Conservation (phyloP, 495 filamentous ascomycete species). For the Hyaloscypha finlandica region DNA sequence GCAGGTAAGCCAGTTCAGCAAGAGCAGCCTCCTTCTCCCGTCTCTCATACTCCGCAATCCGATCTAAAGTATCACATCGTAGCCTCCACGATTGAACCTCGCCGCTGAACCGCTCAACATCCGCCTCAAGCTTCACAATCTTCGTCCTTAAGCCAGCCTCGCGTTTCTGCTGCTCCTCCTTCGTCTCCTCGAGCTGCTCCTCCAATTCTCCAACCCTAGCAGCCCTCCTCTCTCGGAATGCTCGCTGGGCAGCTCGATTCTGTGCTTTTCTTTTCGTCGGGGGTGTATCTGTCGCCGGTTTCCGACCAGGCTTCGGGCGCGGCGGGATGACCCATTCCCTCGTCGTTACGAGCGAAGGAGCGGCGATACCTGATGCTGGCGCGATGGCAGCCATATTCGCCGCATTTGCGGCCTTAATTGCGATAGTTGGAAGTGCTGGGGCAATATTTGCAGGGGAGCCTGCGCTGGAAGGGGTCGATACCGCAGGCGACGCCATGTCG, state of each 20-base stretch:
- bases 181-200: conserved; percentile 72
- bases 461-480: conserved; percentile 32
- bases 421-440: conserved; percentile 30
- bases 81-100: conserved; percentile 33
- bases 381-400: conserved; percentile 24
- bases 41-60: conserved; percentile 33
- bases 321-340: conserved; percentile 90
- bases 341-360: conserved; percentile 55
- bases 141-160: conserved; percentile 50
- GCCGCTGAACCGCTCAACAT: conserved; percentile 44
- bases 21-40: conserved; percentile 33
- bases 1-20: conserved; percentile 33
- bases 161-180: conserved; percentile 46
- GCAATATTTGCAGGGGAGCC: conserved; percentile 32
- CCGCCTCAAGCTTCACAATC: conserved; percentile 42
- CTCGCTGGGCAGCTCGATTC: conserved; percentile 89
- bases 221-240: conserved; percentile 84
- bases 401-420: conserved; percentile 25
- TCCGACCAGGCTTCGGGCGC: conserved; percentile 88
- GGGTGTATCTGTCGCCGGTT: conserved; percentile 87
- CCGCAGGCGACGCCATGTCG: conserved; percentile 34
- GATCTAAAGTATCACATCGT: conserved; percentile 33
- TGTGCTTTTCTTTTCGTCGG: conserved; percentile 92
- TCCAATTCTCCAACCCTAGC: conserved; percentile 85
- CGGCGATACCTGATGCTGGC: conserved; percentile 19